Evolutionary conservation across 2,329 filamentous ascomycete genomes (phyloP), one percentile per base, ranked within the genome.

Genomic region (Epichloe gansuensis): DNA sequence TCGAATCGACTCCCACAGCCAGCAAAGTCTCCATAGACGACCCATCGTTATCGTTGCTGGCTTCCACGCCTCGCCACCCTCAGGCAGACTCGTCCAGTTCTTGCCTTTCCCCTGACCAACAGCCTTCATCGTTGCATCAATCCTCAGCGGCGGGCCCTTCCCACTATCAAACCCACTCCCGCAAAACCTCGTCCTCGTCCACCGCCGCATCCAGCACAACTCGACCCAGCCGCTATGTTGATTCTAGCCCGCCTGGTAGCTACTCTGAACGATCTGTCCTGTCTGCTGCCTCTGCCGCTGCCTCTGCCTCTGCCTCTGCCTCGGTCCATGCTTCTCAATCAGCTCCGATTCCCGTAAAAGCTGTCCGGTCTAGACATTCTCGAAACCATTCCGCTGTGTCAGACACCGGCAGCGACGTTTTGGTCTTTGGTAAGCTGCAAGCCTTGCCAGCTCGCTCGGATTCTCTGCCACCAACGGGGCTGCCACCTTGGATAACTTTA

Each of bases 231-330:
- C 73, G 75, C 52, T 74, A 79, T 64, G 76, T 75, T 53, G 81
- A 85, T 61, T 74, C 82, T 37, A 78, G 78, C 57, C 78, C 76
- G 34, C 78, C 76, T 55, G 74, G 76, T 52, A 72, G 73, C 56
- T 74, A 78, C 64, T 74, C 77, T 56, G 80, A 81, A 54, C 75
- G 76, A 62, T 74, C 81, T 53, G 83, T 75, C 65, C 73, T 84
- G 55, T 84, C 79, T 58, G 83, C 86, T 77, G 55, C 59, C 37
- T 31, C 47, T 52, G n/a, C 39, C 13, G 5, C 43, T 5, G 48
- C 7, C 28, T 31, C 86, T 77, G 54, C 59, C 35, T 17, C 46
- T 52, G n/a, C 11, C 9, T 5, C 86, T 77, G 54, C 59, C 35
- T 17, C 46, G 51, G n/a, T 11, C 13, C 3, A 35, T 5, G 48